Conservation (phyloP, 352 stramenopile genomes). For the Lagenidium giganteum region DNA sequence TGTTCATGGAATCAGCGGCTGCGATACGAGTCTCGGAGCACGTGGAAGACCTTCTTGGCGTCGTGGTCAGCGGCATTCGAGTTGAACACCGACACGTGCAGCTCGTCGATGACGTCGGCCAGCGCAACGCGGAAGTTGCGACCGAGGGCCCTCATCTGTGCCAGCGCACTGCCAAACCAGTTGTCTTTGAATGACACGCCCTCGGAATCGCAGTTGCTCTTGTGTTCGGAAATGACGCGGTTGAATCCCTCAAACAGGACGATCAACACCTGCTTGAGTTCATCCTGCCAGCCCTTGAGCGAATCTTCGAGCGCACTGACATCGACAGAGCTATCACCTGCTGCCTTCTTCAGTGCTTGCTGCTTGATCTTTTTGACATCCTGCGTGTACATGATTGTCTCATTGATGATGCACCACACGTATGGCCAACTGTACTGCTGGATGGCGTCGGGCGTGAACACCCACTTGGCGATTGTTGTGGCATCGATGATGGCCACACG, state of each 20-base stretch:
- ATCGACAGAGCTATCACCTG: slow-evolving; percentile 33
- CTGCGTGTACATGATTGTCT: slow-evolving; percentile 58
- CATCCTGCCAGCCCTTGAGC: slow-evolving; percentile 33
- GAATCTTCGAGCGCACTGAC: slow-evolving; percentile 33
- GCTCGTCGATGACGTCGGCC: slow-evolving; percentile 41
- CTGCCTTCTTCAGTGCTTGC: slow-evolving; percentile 22
- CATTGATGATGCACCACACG: slow-evolving; percentile 77
- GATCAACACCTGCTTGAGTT: slow-evolving; percentile 46
- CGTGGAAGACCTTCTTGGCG: slow-evolving; percentile 69
- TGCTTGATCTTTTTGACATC: slow-evolving; percentile 29
- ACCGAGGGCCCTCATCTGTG: slow-evolving; percentile 68
- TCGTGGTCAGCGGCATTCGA: slow-evolving; percentile 51
- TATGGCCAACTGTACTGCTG: slow-evolving; percentile 89
- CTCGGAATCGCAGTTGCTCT: slow-evolving; percentile 69
- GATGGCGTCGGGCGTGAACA: slow-evolving; percentile 73
- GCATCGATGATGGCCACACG: slow-evolving; percentile 57
- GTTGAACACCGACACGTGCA: slow-evolving; percentile 53
- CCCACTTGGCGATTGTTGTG: slow-evolving; percentile 72
- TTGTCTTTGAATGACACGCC: slow-evolving; percentile 71
- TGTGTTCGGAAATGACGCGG: slow-evolving; percentile 69
- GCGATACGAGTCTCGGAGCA: slow-evolving; percentile 65
- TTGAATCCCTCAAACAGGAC: slow-evolving; percentile 67
- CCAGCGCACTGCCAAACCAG: slow-evolving; percentile 69
- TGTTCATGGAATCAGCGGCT: slow-evolving; percentile 20
- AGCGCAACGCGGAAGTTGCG: slow-evolving; percentile 49